Percentiles rank a stretch among this genome's conserved stretches.
Conservation (phyloP, 2,329 filamentous ascomycete genomes). For the Ascochyta clinopodiicola region DNA sequence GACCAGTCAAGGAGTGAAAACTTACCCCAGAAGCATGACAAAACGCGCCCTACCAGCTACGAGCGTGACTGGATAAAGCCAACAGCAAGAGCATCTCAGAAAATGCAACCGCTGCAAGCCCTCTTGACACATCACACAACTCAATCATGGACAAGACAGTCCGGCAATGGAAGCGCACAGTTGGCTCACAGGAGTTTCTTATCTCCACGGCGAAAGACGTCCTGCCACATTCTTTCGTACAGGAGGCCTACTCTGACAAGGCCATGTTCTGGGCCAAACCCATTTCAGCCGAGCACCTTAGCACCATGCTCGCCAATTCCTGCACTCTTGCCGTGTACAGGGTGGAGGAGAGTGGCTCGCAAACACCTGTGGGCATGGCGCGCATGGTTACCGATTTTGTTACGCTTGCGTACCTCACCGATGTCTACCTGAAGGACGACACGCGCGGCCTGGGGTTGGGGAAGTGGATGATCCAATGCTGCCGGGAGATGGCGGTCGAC, state of each 20-base stretch:
- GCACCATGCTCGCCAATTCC: slow-evolving; percentile 41
- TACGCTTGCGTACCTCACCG: slow-evolving; percentile 73
- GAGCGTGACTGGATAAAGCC: not conserved
- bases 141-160: slow-evolving; percentile 26
- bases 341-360: slow-evolving; percentile 11
- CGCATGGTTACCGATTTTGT: slow-evolving; percentile 73
- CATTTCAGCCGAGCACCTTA: slow-evolving; percentile 23
- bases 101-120: not conserved
- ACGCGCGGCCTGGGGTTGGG: slow-evolving; percentile 69
- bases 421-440: slow-evolving; percentile 68
- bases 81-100: not conserved
- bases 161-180: slow-evolving; percentile 34
- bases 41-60: not conserved
- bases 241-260: slow-evolving; percentile 35
- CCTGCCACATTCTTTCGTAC: slow-evolving; percentile 39
- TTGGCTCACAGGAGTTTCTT: slow-evolving; percentile 29
- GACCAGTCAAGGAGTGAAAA: not conserved
- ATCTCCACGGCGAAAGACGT: slow-evolving; percentile 38
- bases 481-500: slow-evolving; percentile 63
- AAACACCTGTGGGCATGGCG: slow-evolving; percentile 62
- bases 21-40: not conserved
- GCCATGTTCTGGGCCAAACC: slow-evolving; percentile 44
- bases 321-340: slow-evolving; percentile 42
- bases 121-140: not conserved
- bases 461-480: slow-evolving; percentile 67